phyloP scores from a whole-genome alignment of 2,329 filamentous ascomycete genomes.

The Elsinoe necatrix region DNA sequence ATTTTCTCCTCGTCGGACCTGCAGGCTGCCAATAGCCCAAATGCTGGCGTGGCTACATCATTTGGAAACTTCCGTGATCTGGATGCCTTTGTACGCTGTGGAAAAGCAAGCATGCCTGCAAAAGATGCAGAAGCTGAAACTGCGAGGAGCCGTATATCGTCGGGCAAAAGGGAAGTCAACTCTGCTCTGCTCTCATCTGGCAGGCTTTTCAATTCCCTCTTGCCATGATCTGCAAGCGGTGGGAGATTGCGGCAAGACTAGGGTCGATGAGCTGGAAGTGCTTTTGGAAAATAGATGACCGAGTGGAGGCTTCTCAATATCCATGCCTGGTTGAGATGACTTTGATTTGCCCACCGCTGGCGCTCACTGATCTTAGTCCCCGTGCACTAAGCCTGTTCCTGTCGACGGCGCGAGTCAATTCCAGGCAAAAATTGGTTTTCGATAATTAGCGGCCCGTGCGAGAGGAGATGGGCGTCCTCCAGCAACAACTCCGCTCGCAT shows the following conservation, averaged over 20 bases:
- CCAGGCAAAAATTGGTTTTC: constrained; percentile 3
- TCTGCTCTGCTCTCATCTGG: not conserved
- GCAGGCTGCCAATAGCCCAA: not conserved
- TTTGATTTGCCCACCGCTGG: constrained; percentile 7
- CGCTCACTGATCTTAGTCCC: not conserved
- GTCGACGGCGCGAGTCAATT: not conserved
- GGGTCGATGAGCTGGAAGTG: not conserved
- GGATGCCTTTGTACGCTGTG: not conserved
- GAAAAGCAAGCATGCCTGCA: not conserved
- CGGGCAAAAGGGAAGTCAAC: too few relatives aligned
- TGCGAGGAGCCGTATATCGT: not conserved
- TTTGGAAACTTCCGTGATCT: not conserved
- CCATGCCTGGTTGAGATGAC: not conserved
- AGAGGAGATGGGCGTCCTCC: not conserved
- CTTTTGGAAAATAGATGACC: constrained; percentile 1
- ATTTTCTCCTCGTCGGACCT: not conserved
- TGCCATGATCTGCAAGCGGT: not conserved
- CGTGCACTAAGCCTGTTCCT: constrained; percentile 9
- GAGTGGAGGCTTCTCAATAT: not conserved
- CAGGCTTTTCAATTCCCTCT: too few relatives aligned
- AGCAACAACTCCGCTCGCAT: not conserved
- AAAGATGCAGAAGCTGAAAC: not conserved
- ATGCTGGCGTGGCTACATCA: not conserved
- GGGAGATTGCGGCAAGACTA: not conserved
- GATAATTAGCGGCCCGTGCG: constrained; percentile 5